Percentiles rank a stretch among this genome's conserved stretches.
phyloP scores from a whole-genome alignment of 1,139 yeast genomes.

The Schizosaccharomyces versatilis region DNA sequence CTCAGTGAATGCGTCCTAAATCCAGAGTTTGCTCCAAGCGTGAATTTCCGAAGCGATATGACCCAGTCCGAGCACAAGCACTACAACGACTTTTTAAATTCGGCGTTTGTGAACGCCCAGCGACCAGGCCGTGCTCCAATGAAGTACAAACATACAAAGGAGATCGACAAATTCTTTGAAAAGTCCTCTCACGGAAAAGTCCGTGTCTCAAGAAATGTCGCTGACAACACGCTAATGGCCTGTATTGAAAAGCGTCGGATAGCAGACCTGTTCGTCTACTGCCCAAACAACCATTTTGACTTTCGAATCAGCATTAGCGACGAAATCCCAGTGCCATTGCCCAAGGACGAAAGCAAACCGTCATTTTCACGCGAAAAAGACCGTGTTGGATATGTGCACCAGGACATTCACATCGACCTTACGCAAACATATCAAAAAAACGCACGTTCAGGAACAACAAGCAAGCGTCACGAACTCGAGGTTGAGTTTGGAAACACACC shows the following conservation, averaged over 20 bases:
- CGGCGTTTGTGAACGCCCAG: slow-evolving; percentile 6
- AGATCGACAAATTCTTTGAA: slow-evolving; percentile 5
- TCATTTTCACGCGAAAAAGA: slow-evolving; percentile 7
- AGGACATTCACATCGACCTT: slow-evolving; percentile 8
- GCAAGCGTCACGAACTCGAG: slow-evolving; percentile 5
- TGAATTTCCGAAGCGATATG: slow-evolving; percentile 9
- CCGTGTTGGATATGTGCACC: slow-evolving; percentile 8
- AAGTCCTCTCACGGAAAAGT: slow-evolving; percentile 2
- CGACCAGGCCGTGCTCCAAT: slow-evolving; percentile 5
- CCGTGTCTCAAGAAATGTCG: slow-evolving; percentile 10
- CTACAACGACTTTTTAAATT: slow-evolving; percentile 9
- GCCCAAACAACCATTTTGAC: slow-evolving; percentile 11
- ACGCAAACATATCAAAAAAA: slow-evolving; percentile 8
- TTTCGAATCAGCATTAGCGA: slow-evolving; percentile 11
- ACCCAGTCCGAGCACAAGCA: slow-evolving; percentile 6
- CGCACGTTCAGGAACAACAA: neutral
- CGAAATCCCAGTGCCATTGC: slow-evolving; percentile 8
- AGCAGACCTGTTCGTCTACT: slow-evolving; percentile 10
- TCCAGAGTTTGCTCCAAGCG: slow-evolving; percentile 3
- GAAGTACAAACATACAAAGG: slow-evolving; percentile 5
- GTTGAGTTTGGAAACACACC: slow-evolving; percentile 4
- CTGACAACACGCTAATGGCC: slow-evolving; percentile 7
- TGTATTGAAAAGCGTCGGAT: slow-evolving; percentile 10
- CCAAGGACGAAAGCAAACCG: slow-evolving; percentile 4
- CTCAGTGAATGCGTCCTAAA: slow-evolving; percentile 43